phyloP scores from a whole-genome alignment of 805 yeast species.

The Monosporozyma siamensis region DNA sequence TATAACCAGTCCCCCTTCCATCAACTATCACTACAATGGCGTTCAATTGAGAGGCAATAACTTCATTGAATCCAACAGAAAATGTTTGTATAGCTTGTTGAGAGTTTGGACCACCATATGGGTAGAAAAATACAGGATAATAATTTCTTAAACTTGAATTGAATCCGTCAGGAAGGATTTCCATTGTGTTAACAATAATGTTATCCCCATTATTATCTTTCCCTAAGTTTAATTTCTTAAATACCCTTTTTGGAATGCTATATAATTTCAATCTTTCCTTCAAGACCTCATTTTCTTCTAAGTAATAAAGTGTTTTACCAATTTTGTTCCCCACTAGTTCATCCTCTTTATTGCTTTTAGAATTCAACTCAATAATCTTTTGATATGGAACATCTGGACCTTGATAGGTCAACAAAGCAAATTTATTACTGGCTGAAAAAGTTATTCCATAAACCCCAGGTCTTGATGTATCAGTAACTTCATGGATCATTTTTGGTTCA shows the following conservation, averaged over 20 bases:
- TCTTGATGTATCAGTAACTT: conserved; percentile 41
- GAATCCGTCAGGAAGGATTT: conserved; percentile 70
- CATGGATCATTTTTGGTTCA: conserved; percentile 30
- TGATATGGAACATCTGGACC: conserved; percentile 84
- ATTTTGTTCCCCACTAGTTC: conserved; percentile 12
- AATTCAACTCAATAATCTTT: conserved; percentile 49
- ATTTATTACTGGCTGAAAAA: conserved; percentile 74
- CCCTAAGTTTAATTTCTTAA: conserved; percentile 46
- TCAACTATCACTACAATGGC: conserved; percentile 91
- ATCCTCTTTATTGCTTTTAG: conserved; percentile 12
- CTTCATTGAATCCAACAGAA: conserved; percentile 57
- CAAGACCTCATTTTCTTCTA: conserved; percentile 38
- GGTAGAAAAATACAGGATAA: conserved; percentile 82
- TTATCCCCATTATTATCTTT: conserved; percentile 39
- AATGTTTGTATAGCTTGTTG: conserved; percentile 65
- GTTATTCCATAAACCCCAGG: conserved; percentile 64
- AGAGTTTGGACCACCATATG: conserved; percentile 94
- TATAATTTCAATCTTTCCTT: conserved; percentile 33
- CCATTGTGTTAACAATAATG: conserved; percentile 53
- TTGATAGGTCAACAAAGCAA: conserved; percentile 53
- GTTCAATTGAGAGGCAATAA: conserved; percentile 65
- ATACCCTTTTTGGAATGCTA: conserved; percentile 47
- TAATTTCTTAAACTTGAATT: conserved; percentile 38
- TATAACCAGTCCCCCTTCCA: conserved; percentile 93
- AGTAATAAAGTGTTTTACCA: conserved; percentile 24